phyloP scores from a whole-genome alignment of 306 rosid species.

The Lotus japonicus region DNA sequence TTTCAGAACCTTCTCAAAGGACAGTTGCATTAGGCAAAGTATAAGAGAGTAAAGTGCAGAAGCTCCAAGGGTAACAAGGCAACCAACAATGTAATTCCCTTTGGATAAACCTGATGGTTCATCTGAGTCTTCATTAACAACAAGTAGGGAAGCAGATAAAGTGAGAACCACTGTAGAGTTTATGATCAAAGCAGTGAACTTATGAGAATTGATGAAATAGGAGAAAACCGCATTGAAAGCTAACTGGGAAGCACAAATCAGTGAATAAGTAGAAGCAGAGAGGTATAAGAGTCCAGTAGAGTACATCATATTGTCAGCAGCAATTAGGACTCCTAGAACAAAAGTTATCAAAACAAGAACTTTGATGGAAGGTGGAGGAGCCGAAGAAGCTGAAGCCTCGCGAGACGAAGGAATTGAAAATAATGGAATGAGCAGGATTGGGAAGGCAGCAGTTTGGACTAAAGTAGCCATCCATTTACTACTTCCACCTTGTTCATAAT shows the following conservation, averaged over 20 bases:
- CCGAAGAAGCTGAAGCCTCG: conserved; percentile 32
- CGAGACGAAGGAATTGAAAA: conserved; percentile 36
- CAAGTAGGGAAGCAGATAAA: conserved; percentile 67
- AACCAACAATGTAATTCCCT: conserved; percentile 45
- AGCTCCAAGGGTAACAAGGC: conserved; percentile 77
- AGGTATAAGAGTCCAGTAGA: conserved; percentile 79
- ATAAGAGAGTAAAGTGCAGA: conserved; percentile 73
- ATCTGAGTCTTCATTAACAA: conserved; percentile 55
- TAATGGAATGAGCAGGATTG: conserved; percentile 56
- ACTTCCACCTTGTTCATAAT: conserved; percentile 81
- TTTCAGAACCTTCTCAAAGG: conserved; percentile 73
- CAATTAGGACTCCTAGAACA: conserved; percentile 53
- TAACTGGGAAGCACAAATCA: conserved; percentile 76
- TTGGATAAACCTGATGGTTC: conserved; percentile 44
- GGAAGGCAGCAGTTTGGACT: conserved; percentile 86
- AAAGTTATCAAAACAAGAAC: conserved; percentile 40
- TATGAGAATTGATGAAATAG: conserved; percentile 75
- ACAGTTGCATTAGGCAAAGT: conserved; percentile 79
- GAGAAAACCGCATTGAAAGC: conserved; percentile 89
- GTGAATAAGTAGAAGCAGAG: conserved; percentile 85
- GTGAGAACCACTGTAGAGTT: conserved; percentile 68
- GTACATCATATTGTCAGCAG: conserved; percentile 79
- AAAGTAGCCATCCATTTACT: conserved; percentile 94
- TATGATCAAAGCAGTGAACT: conserved; percentile 62
- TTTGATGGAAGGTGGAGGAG: conserved; percentile 30